Percentiles rank a stretch among this genome's conserved stretches.
phyloP scores from a whole-genome alignment of 306 rosid genomes.

The Inga leiocalycina region DNA sequence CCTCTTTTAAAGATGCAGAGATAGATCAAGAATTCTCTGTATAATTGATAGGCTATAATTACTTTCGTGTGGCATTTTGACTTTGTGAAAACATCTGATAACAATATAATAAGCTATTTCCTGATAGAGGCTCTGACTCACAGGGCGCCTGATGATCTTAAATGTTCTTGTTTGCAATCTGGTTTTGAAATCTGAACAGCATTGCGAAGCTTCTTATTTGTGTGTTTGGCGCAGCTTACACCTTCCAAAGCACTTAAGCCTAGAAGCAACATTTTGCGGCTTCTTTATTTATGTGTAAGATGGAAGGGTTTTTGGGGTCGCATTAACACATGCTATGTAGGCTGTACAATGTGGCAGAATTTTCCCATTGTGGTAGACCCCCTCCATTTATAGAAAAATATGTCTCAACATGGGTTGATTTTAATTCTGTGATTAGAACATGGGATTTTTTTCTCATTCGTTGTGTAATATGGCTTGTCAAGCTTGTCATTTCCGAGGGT shows the following conservation, averaged over 20 bases:
- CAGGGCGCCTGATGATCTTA: background rate
- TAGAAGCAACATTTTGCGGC: background rate
- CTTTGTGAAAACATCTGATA: background rate
- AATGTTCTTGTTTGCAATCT: constrained; percentile 15
- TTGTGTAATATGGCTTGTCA: background rate
- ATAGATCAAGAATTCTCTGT: background rate
- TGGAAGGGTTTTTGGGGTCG: background rate
- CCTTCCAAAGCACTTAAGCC: background rate
- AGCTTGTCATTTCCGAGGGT: background rate
- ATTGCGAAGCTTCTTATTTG: background rate
- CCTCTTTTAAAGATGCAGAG: background rate
- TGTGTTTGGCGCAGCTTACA: background rate
- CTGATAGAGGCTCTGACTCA: constrained; percentile 8
- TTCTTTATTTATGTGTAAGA: background rate
- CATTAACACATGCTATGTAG: background rate
- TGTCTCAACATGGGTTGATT: background rate
- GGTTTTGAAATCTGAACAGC: background rate
- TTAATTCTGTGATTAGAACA: background rate
- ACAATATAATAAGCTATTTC: background rate
- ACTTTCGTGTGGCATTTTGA: constrained; percentile 1
- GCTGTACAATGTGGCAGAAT: background rate
- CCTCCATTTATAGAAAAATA: background rate
- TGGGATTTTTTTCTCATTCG: background rate
- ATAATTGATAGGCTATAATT: background rate
- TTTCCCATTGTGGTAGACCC: background rate